Evolutionary conservation across 2,329 filamentous ascomycete species (phyloP).

Genomic region (Chrysosporium queenslandicum): DNA sequence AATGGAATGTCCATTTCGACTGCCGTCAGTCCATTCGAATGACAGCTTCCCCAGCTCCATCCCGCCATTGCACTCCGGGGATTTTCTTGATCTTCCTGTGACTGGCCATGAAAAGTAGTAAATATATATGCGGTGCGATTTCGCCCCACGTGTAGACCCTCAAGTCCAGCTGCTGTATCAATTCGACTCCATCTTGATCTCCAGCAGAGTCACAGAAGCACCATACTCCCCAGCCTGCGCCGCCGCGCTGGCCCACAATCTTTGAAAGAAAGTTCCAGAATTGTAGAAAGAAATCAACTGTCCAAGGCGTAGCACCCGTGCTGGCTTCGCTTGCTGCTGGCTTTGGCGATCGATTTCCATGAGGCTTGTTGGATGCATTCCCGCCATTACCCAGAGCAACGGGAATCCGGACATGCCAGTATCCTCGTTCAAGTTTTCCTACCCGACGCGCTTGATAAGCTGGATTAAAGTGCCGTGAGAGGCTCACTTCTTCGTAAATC

Average conservation of each 20-base stretch:
- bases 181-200: not conserved
- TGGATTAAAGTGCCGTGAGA: constrained; percentile 43
- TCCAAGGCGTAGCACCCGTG: constrained; percentile 24
- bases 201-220: constrained; percentile 27
- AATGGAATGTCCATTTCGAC: not conserved
- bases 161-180: constrained; percentile 35
- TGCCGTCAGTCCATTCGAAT: constrained; percentile 36
- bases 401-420: constrained; percentile 59
- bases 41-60: constrained; percentile 48
- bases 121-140: constrained; percentile 60
- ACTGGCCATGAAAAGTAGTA: constrained; percentile 64
- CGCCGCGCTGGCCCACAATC: constrained; percentile 31
- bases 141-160: constrained; percentile 71
- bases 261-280: constrained; percentile 36
- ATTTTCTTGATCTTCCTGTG: constrained; percentile 47
- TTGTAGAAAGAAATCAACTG: constrained; percentile 25
- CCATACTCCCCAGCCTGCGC: constrained; percentile 40
- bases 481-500: constrained; percentile 45
- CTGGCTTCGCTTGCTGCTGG: constrained; percentile 39
- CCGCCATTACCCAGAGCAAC: constrained; percentile 33
- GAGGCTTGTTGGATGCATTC: not conserved
- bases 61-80: constrained; percentile 56
- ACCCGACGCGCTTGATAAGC: constrained; percentile 41
- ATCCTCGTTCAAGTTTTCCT: constrained; percentile 58
- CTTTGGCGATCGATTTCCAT: constrained; percentile 46